Conservation (phyloP, 1,139 yeast genomes). For the Geotrichum reessii region DNA sequence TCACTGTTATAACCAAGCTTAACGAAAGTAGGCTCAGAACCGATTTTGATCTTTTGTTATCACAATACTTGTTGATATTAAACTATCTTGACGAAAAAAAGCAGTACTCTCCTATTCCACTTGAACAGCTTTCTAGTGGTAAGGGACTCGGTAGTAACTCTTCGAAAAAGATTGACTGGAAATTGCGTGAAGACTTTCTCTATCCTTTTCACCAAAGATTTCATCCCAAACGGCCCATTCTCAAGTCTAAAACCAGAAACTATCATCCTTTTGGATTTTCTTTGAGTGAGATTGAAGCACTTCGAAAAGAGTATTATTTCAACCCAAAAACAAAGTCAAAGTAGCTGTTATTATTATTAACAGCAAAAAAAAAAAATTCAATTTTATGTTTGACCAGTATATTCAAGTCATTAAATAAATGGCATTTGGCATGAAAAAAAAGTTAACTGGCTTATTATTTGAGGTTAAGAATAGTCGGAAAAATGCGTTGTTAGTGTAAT, state of each 20-base stretch:
- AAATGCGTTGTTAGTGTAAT: too few species aligned
- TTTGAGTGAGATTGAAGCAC: slow-evolving; percentile 3
- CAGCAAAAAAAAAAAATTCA: too few species aligned
- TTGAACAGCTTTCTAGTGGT: background rate
- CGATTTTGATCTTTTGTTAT: background rate
- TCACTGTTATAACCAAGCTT: background rate
- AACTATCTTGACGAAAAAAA: background rate
- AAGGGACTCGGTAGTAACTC: background rate
- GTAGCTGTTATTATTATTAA: background rate
- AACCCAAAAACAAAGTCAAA: background rate
- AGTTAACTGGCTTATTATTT: too few species aligned
- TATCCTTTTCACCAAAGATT: slow-evolving; percentile 13
- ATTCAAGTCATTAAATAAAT: too few species aligned
- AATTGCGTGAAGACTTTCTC: slow-evolving; percentile 10
- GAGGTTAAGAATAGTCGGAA: too few species aligned
- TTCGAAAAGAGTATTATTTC: slow-evolving; percentile 1
- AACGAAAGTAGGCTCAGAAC: background rate
- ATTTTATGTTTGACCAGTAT: too few species aligned
- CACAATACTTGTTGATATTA: background rate
- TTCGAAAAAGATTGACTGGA: slow-evolving; percentile 10
- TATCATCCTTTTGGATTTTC: slow-evolving; percentile 16
- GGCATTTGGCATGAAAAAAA: too few species aligned
- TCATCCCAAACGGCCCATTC: slow-evolving; percentile 5
- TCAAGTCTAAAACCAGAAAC: slow-evolving; percentile 13
- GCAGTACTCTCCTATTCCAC: background rate